Conservation (phyloP, 2,329 filamentous ascomycete genomes). For the Stemphylium beticola region DNA sequence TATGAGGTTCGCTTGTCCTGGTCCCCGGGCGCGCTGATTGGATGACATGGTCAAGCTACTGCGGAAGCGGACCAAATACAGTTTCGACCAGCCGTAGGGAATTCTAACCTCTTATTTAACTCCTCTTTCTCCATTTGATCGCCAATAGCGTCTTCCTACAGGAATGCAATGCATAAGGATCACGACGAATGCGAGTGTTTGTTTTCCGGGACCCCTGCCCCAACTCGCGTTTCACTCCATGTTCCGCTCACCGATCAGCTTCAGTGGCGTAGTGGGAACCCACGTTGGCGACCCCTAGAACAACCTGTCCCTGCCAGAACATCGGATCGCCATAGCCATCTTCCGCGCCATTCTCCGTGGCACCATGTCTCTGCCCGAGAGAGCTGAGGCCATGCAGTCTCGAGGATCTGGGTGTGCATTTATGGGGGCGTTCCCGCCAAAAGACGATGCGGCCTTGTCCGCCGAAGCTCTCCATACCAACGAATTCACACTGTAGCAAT, state of each 20-base stretch:
- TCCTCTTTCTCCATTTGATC: slow-evolving; percentile 1
- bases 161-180: not conserved
- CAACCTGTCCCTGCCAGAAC: slow-evolving; percentile 4
- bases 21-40: slow-evolving; percentile 2
- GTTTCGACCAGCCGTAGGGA: slow-evolving; percentile 8
- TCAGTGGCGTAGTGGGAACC: not conserved
- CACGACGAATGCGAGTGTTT: not conserved
- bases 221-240: slow-evolving; percentile 7
- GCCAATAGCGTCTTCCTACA: slow-evolving; percentile 1
- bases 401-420: not conserved
- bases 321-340: slow-evolving; percentile 3
- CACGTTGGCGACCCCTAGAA: not conserved
- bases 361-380: not conserved
- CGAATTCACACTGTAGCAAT: not conserved
- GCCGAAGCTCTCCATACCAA: not conserved
- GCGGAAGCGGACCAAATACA: slow-evolving; percentile 5
- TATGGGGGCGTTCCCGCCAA: not conserved
- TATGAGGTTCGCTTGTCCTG: slow-evolving; percentile 9
- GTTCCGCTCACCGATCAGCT: slow-evolving; percentile 21
- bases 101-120: slow-evolving; percentile 9
- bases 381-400: not conserved
- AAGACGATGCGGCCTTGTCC: not conserved
- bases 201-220: slow-evolving; percentile 4
- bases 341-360: slow-evolving; percentile 3
- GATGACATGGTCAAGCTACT: slow-evolving; percentile 3